Evolutionary conservation across 1,284 basidiomycete genomes (phyloP).

Genomic region (Puccinia polysora): DNA sequence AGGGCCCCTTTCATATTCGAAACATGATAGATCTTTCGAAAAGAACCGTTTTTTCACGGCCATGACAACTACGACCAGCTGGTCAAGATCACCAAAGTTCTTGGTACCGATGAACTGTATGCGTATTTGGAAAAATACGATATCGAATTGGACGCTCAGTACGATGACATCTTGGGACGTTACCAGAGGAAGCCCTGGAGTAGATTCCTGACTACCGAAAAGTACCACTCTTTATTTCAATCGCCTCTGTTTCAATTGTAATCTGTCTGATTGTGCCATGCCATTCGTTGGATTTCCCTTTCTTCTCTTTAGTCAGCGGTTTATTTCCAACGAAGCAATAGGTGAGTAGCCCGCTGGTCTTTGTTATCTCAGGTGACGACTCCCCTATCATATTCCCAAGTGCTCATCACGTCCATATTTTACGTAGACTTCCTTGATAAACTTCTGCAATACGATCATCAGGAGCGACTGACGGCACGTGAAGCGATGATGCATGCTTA

Average conservation of each 20-base stretch:
- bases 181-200: conserved; percentile 53
- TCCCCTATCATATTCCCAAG: not conserved
- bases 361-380: no score
- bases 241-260: not conserved
- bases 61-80: conserved; percentile 99
- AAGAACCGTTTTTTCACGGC: conserved; percentile 99
- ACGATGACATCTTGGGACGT: conserved; percentile 51
- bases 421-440: conserved; percentile 81
- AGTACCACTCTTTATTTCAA: conserved; percentile 24
- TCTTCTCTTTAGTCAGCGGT: conserved; percentile 51
- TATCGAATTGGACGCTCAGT: conserved; percentile 60
- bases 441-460: conserved; percentile 91
- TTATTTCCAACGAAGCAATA: conserved; percentile 53
- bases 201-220: conserved; percentile 51
- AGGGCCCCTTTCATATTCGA: conserved; percentile 8
- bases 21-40: conserved; percentile 99
- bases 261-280: not conserved
- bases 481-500: conserved; percentile 85
- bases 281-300: not conserved
- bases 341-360: no score
- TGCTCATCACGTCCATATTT: conserved; percentile 55
- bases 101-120: conserved; percentile 93
- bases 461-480: conserved; percentile 86
- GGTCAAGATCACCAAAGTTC: conserved; percentile 95
- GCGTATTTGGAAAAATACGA: conserved; percentile 86